These are phyloP conservation scores for Hyparrhenia diplandra DNA, from an alignment of 176 grass and related monocot species.

Conservation along the genomic window DNA sequence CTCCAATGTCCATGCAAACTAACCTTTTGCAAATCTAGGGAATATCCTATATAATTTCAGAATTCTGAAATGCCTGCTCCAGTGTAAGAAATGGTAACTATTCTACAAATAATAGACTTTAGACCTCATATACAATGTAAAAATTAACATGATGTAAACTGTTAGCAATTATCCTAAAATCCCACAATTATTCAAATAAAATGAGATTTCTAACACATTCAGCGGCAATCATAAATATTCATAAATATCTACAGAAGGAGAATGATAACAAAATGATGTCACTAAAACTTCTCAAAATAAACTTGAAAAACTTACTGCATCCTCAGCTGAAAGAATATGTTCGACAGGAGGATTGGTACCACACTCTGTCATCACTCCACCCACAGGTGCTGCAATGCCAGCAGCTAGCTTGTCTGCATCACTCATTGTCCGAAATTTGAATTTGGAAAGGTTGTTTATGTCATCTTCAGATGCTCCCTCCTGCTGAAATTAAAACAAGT, in stretches of 20 bases:
- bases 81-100: neutral
- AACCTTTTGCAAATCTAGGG: neutral
- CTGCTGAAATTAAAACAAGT: constrained; percentile 44
- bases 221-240: neutral
- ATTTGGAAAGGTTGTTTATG: constrained; percentile 71
- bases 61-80: neutral
- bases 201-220: neutral
- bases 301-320: constrained; percentile 60
- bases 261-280: neutral
- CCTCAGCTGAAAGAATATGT: constrained; percentile 77
- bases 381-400: constrained; percentile 53
- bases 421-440: constrained; percentile 63
- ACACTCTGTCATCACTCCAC: constrained; percentile 84
- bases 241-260: neutral
- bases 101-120: neutral
- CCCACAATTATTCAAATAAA: neutral
- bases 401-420: constrained; percentile 68
- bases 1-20: neutral
- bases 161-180: constrained; percentile 11
- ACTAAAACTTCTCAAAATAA: neutral
- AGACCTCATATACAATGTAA: neutral
- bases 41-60: neutral
- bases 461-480: constrained; percentile 95
- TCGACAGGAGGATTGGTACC: constrained; percentile 64
- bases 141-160: neutral